Conservation (phyloP, 106 monocot genomes). For the Dendrobium catenatum region DNA sequence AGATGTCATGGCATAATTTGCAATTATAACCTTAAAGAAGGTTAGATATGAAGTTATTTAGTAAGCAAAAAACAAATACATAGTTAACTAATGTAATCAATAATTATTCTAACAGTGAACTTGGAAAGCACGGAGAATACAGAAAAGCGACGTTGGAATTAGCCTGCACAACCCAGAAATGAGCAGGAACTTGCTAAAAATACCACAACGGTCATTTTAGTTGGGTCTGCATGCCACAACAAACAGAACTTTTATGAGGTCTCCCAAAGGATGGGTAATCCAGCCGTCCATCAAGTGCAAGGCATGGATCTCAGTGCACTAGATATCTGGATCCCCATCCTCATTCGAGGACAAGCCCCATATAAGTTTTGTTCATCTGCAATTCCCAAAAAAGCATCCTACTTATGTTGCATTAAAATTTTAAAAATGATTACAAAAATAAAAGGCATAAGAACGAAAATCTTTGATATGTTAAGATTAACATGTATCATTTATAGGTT, state of each 20-base stretch:
- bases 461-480: not conserved
- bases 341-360: not conserved
- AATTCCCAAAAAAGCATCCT: not conserved
- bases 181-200: not conserved
- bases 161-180: not conserved
- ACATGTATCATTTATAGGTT: not conserved
- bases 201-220: not conserved
- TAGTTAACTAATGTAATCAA: not conserved
- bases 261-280: not conserved
- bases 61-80: not conserved
- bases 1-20: not conserved
- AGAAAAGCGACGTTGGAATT: not conserved
- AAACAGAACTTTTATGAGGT: not conserved
- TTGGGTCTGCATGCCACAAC: not conserved
- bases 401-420: not conserved
- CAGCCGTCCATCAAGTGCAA: not conserved
- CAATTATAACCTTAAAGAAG: not conserved
- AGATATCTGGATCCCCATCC: not conserved
- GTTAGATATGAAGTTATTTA: not conserved
- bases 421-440: not conserved
- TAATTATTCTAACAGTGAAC: not conserved
- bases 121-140: not conserved
- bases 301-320: not conserved
- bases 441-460: not conserved
- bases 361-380: not conserved